Percentiles rank a stretch among this genome's conserved stretches.
Evolutionary conservation across 495 filamentous ascomycete species (phyloP).

Genomic region (Lophiotrema nucula): DNA sequence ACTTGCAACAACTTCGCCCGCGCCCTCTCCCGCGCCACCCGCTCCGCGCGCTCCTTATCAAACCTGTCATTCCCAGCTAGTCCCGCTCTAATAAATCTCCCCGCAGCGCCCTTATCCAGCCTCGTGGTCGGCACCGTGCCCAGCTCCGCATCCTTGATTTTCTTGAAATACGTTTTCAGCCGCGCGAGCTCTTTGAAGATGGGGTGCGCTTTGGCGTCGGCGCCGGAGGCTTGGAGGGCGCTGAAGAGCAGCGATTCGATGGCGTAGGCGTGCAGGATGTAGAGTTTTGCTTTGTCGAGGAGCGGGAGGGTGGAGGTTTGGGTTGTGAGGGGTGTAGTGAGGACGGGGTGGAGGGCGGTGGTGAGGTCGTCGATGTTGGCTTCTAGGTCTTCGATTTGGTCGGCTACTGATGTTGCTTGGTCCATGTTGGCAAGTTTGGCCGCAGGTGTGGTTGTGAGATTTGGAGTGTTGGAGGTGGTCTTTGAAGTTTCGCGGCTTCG

Average conservation of each 20-base stretch:
- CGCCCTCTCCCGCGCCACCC: slow-evolving; percentile 43
- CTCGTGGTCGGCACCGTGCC: slow-evolving; percentile 41
- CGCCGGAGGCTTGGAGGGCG: slow-evolving; percentile 74
- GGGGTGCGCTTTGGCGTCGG: slow-evolving; percentile 77
- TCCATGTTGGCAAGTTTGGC: slow-evolving; percentile 8
- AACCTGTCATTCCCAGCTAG: slow-evolving; percentile 69
- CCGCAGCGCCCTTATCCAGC: slow-evolving; percentile 78
- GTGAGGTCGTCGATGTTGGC: slow-evolving; percentile 22
- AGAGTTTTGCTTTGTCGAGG: slow-evolving; percentile 89
- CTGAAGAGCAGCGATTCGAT: slow-evolving; percentile 85
- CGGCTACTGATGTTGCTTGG: not conserved
- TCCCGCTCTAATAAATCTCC: slow-evolving; percentile 75
- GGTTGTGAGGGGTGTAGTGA: slow-evolving; percentile 62
- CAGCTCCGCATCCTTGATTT: slow-evolving; percentile 69
- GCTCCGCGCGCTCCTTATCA: slow-evolving; percentile 25
- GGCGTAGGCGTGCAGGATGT: slow-evolving; percentile 77
- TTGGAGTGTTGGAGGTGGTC: not conserved
- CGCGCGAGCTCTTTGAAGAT: slow-evolving; percentile 80
- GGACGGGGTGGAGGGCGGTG: slow-evolving; percentile 59
- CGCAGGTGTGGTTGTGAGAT: not conserved
- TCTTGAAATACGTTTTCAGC: slow-evolving; percentile 88
- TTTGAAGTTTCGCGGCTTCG: not conserved
- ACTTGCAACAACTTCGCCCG: slow-evolving; percentile 38
- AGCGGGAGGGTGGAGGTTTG: slow-evolving; percentile 77
- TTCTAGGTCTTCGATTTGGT: slow-evolving; percentile 18